A percentile compares a stretch with the other conserved stretches of the same genome.
phyloP scores from a whole-genome alignment of 108 stramenopile species.

The Cyclostephanos invisitatus region DNA sequence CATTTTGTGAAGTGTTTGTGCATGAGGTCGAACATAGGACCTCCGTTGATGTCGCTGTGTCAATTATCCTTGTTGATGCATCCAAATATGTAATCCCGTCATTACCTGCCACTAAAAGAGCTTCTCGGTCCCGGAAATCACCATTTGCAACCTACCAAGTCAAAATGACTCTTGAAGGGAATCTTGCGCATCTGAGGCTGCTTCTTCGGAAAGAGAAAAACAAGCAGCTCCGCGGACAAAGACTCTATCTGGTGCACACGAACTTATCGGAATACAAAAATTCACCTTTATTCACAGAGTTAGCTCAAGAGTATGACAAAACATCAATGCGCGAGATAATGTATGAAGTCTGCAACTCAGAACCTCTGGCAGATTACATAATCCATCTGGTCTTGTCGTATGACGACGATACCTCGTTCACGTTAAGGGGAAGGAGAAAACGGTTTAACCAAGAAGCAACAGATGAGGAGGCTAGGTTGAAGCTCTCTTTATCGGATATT shows the following conservation, averaged over 20 bases:
- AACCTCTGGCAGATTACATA: not conserved
- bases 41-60: constrained; percentile 39
- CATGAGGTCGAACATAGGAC: constrained; percentile 23
- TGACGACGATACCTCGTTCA: not conserved
- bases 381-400: constrained; percentile 33
- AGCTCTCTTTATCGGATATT: constrained; percentile 23
- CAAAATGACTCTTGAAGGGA: constrained; percentile 34
- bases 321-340: constrained; percentile 11
- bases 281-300: constrained; percentile 6
- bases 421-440: constrained; percentile 15
- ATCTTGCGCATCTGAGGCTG: constrained; percentile 47
- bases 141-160: constrained; percentile 18
- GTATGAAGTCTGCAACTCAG: not conserved
- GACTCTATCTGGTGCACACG: constrained; percentile 24
- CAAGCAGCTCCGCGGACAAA: constrained; percentile 30
- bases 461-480: constrained; percentile 33
- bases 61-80: constrained; percentile 15
- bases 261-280: not conserved
- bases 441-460: constrained; percentile 24
- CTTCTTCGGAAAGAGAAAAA: constrained; percentile 32
- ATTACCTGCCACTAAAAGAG: constrained; percentile 13
- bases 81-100: not conserved
- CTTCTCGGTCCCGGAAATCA: constrained; percentile 23
- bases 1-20: too few relatives aligned
- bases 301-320: constrained; percentile 16